These are phyloP conservation scores for Salvia sclarea DNA, from an alignment of 305 asterid species.

Conservation along the genomic window DNA sequence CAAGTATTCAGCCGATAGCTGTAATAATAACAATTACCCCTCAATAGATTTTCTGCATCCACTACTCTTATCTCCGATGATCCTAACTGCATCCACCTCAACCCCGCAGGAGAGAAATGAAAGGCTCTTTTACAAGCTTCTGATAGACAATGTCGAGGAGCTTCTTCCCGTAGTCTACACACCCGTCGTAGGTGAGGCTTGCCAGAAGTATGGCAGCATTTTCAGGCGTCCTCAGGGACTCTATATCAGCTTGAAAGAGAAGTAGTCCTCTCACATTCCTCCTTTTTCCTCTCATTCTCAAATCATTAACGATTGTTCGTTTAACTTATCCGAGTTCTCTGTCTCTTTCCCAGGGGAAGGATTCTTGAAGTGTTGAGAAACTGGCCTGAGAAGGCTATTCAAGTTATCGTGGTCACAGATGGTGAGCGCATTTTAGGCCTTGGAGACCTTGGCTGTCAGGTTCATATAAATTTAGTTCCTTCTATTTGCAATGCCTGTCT, in stretches of 20 bases:
- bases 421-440: slow-evolving; percentile 98
- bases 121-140: slow-evolving; percentile 88
- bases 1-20: too few species aligned
- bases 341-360: slow-evolving; percentile 57
- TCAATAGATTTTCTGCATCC: too few species aligned
- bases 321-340: slow-evolving; percentile 11
- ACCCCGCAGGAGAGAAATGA: slow-evolving; percentile 68
- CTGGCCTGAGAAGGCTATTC: slow-evolving; percentile 90
- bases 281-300: background rate
- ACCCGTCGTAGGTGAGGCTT: slow-evolving; percentile 97
- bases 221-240: slow-evolving; percentile 95
- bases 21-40: too few species aligned
- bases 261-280: slow-evolving; percentile 40
- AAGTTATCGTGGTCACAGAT: slow-evolving; percentile 94
- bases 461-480: slow-evolving; percentile 28
- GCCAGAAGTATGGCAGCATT: too few species aligned
- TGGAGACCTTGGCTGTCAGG: slow-evolving; percentile 99
- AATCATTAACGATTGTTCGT: background rate
- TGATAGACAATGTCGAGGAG: slow-evolving; percentile 86
- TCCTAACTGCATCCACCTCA: too few species aligned
- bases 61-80: too few species aligned
- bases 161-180: slow-evolving; percentile 87
- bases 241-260: slow-evolving; percentile 81
- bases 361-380: slow-evolving; percentile 84
- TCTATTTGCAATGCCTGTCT: background rate